Conservation (phyloP, 2,329 filamentous ascomycete species). For the Ophiostoma triangulosporum region DNA sequence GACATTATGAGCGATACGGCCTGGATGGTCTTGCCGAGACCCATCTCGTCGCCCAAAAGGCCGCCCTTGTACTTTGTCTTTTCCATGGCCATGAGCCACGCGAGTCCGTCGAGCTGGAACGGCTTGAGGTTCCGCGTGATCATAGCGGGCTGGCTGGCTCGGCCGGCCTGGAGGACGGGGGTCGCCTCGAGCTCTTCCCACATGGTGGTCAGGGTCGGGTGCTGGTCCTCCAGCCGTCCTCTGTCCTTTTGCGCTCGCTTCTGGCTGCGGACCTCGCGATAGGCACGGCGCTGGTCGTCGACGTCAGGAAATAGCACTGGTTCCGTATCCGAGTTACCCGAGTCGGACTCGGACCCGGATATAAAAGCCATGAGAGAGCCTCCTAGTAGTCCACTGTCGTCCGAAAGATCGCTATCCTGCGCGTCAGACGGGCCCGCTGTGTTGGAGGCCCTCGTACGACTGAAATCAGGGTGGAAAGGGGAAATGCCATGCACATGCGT, state of each 20-base stretch:
- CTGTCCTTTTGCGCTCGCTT: constrained; percentile 36
- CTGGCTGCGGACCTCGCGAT: constrained; percentile 15
- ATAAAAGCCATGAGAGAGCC: not conserved
- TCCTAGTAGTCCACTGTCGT: not conserved
- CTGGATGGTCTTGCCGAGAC: constrained; percentile 96
- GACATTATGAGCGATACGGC: constrained; percentile 98
- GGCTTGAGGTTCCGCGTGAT: constrained; percentile 80
- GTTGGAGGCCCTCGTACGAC: too few species aligned
- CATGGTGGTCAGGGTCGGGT: constrained; percentile 72
- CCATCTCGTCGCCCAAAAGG: constrained; percentile 94
- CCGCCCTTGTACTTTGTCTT: constrained; percentile 75
- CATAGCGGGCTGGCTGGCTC: constrained; percentile 56
- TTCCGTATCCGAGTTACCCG: not conserved
- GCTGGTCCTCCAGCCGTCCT: constrained; percentile 55
- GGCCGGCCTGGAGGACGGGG: constrained; percentile 47
- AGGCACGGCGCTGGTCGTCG: constrained; percentile 22
- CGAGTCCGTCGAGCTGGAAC: constrained; percentile 85
- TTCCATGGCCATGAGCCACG: constrained; percentile 92
- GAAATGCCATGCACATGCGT: too few species aligned
- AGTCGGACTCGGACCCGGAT: not conserved
- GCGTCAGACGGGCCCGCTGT: too few species aligned
- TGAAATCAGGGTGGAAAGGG: too few species aligned
- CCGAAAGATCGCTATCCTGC: not conserved
- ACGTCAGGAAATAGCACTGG: not conserved
- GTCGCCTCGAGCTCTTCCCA: constrained; percentile 63